A percentile compares a stretch with the other conserved stretches of the same genome.
phyloP scores from a whole-genome alignment of 1,284 basidiomycete species.

The Ustilago trichophora region DNA sequence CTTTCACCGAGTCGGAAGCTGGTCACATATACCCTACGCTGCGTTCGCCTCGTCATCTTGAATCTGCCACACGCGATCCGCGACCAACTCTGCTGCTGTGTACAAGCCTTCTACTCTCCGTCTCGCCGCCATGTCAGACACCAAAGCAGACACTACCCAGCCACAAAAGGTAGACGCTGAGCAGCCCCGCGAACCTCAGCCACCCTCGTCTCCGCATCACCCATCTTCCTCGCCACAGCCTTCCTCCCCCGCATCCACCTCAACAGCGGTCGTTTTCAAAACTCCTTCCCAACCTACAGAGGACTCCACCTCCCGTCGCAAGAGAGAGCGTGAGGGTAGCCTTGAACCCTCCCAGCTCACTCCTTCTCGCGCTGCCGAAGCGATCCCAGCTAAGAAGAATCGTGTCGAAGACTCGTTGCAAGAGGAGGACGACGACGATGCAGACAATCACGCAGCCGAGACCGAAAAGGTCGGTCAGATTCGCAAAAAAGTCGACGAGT shows the following conservation, averaged over 20 bases:
- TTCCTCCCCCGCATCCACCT: slow-evolving; percentile 8
- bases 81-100: too few species aligned
- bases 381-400: slow-evolving; percentile 59
- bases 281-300: slow-evolving; percentile 13
- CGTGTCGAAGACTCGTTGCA: slow-evolving; percentile 37
- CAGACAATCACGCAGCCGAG: slow-evolving; percentile 7
- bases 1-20: too few species aligned
- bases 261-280: slow-evolving; percentile 15
- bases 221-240: slow-evolving; percentile 12
- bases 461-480: slow-evolving; percentile 59
- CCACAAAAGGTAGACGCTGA: slow-evolving; percentile 1
- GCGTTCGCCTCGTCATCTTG: too few species aligned
- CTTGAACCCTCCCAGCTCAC: slow-evolving; percentile 47
- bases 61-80: too few species aligned
- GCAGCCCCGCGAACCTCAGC: slow-evolving; percentile 10
- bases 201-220: slow-evolving; percentile 10
- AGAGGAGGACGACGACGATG: slow-evolving; percentile 27
- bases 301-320: slow-evolving; percentile 42
- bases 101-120: too few species aligned
- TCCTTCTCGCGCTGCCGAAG: slow-evolving; percentile 22
- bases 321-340: slow-evolving; percentile 56
- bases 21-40: too few species aligned
- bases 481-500: slow-evolving; percentile 51
- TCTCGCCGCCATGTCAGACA: slow-evolving; percentile 21
- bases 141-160: slow-evolving; percentile 6